Evolutionary conservation across 805 yeast genomes (phyloP), one percentile per base, ranked within the genome.

Genomic region (Saturnispora silvae): DNA sequence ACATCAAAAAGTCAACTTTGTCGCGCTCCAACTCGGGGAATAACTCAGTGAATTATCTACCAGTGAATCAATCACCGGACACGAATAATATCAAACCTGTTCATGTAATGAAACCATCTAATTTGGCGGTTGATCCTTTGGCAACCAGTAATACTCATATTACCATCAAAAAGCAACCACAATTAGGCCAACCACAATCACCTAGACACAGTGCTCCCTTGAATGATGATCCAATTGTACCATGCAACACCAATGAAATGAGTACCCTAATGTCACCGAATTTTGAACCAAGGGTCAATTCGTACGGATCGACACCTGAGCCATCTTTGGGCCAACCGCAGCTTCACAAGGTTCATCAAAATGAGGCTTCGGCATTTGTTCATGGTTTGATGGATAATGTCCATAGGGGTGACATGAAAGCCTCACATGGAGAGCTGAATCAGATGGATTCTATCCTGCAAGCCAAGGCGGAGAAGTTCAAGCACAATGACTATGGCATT

Each of bases 41-140:
- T 13, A 36, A 31, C 26, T 36, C 39, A 6, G 9, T 19, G 4
- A 10, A 26, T 11, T 22, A 30, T 24, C 27, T 25, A 19, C 9
- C 15, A 18, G 7, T 19, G 30, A 16, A 20, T n/a, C 20, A 8
- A 19, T 16, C 16, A 7, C 23, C 17, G 6, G 6, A 19, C 4
- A 8, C 22, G 4, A 47, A 52, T 36, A 50, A 47, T 31, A 40
- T 55, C 1, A 49, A 49, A 4, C 48, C 46, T n/a, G 52, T 55
- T 5, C 52, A 54, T 28, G 57, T 53, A 5, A 51, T 68, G 40
- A 74, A 68, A 41, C 81, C 81, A 3, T 68, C 70, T 18, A 81
- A 81, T 51, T 68, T 73, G 17, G 89, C 89, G 1, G 62, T 73
- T 3, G 77, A 80, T 50, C 92, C 92, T 7, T 55, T 81, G 38